Evolutionary conservation across 2,329 filamentous ascomycete genomes (phyloP).

Genomic region (Ceratocystiopsis brevicomis): DNA sequence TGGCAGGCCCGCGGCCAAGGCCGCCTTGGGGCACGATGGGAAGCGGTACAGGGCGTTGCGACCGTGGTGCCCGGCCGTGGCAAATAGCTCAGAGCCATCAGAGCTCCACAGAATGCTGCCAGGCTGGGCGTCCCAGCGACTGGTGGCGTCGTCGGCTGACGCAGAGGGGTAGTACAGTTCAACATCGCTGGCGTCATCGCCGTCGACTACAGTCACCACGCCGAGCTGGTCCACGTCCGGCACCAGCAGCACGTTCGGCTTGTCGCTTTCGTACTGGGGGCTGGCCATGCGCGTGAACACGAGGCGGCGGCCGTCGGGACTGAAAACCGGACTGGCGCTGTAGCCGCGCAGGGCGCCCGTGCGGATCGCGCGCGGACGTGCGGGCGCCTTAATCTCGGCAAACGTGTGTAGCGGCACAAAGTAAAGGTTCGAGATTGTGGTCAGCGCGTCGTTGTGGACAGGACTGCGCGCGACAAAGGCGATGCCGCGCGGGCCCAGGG

Average conservation of each 20-base stretch:
- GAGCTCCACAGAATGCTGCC: constrained; percentile 36
- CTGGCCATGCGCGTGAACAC: constrained; percentile 66
- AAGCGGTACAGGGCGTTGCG: constrained; percentile 42
- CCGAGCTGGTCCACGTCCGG: constrained; percentile 38
- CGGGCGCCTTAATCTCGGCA: constrained; percentile 24
- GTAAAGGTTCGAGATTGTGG: constrained; percentile 52
- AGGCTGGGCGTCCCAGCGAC: constrained; percentile 40
- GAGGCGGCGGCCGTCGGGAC: constrained; percentile 48
- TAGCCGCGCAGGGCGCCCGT: constrained; percentile 43
- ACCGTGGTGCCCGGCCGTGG: constrained; percentile 55
- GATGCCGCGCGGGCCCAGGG: constrained; percentile 46
- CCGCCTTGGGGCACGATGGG: constrained; percentile 30
- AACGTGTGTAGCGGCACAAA: constrained; percentile 52
- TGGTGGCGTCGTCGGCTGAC: constrained; percentile 33
- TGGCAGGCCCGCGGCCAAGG: constrained; percentile 20
- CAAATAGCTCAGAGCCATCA: constrained; percentile 44
- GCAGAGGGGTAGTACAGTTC: constrained; percentile 40
- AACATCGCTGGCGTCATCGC: constrained; percentile 19
- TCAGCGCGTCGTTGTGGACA: constrained; percentile 39
- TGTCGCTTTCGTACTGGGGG: constrained; percentile 65
- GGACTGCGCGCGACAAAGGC: constrained; percentile 63
- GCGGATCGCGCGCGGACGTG: constrained; percentile 17
- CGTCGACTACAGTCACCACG: neutral
- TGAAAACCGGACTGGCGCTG: constrained; percentile 49
- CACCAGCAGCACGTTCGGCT: constrained; percentile 46